phyloP scores from a whole-genome alignment of 2,329 filamentous ascomycete genomes.

The Sordariomycetes sp. region DNA sequence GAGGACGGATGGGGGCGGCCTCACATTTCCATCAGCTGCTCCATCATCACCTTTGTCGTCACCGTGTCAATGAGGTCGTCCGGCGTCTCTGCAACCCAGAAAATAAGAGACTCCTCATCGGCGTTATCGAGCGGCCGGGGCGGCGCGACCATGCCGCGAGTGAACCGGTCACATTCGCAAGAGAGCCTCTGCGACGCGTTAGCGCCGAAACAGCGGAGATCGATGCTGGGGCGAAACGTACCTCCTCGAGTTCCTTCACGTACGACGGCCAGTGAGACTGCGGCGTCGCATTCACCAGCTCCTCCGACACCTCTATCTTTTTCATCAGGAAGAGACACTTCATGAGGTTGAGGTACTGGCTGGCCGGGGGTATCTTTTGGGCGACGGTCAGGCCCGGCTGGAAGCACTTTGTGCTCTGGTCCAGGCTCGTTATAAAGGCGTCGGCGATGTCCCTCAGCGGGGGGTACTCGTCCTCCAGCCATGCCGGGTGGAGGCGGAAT shows the following conservation, averaged over 20 bases:
- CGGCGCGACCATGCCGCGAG: conserved; percentile 7
- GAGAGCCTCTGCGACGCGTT: conserved; percentile 12
- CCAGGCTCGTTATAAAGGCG: conserved; percentile 18
- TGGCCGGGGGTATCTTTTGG: conserved; percentile 10
- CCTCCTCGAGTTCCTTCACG: conserved; percentile 18
- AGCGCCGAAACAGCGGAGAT: conserved; percentile 3
- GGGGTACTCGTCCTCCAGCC: not conserved
- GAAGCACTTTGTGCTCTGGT: conserved; percentile 14
- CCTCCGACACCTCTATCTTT: conserved; percentile 6
- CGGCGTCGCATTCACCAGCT: conserved; percentile 7
- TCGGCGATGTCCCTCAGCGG: conserved; percentile 16
- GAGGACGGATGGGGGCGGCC: not conserved
- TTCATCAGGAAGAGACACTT: conserved; percentile 21
- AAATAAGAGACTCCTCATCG: conserved; percentile 3
- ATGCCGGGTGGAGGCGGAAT: conserved; percentile 10
- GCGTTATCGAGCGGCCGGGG: not conserved
- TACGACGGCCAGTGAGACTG: conserved; percentile 25
- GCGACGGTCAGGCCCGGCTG: conserved; percentile 14
- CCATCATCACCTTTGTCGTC: conserved; percentile 20
- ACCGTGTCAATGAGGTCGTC: conserved; percentile 17
- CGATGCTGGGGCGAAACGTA: conserved; percentile 9
- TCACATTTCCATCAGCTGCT: conserved; percentile 14
- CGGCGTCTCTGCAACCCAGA: conserved; percentile 18
- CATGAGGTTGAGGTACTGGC: conserved; percentile 19
- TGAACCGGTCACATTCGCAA: conserved; percentile 13